Evolutionary conservation across 352 stramenopile species (phyloP).

Genomic region (Globisporangium cylindrosporum): DNA sequence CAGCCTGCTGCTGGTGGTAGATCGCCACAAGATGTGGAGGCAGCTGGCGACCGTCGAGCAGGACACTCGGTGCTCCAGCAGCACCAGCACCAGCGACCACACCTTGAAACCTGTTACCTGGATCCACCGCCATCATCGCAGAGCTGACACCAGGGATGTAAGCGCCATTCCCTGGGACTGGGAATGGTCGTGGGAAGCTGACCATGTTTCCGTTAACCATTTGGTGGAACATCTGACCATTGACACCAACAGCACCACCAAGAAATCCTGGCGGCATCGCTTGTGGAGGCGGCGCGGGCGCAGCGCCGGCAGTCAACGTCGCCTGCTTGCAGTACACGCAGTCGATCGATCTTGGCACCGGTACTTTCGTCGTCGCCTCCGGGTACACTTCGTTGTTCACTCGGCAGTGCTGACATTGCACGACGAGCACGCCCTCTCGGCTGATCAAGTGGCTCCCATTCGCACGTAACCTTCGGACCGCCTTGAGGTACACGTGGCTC

Average conservation of each 20-base stretch:
- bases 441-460: conserved; percentile 32
- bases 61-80: background rate
- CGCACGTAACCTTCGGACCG: conserved; percentile 44
- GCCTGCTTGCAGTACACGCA: conserved; percentile 59
- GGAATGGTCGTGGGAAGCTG: conserved; percentile 4
- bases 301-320: conserved; percentile 38
- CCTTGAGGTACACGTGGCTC: conserved; percentile 68
- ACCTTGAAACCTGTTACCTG: background rate
- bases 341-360: conserved; percentile 58
- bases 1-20: conserved; percentile 25
- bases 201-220: background rate
- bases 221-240: background rate
- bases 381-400: conserved; percentile 67
- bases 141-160: background rate
- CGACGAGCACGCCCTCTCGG: conserved; percentile 47
- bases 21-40: conserved; percentile 26
- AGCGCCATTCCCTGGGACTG: background rate
- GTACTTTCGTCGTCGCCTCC: conserved; percentile 49
- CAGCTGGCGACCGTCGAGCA: conserved; percentile 10
- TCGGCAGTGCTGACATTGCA: conserved; percentile 55
- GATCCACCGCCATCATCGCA: background rate
- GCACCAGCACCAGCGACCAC: background rate
- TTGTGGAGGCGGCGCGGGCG: conserved; percentile 18
- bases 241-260: background rate
- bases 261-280: conserved; percentile 16